Conservation (phyloP, 768 basidiomycete species). For the Galerina sulciceps region DNA sequence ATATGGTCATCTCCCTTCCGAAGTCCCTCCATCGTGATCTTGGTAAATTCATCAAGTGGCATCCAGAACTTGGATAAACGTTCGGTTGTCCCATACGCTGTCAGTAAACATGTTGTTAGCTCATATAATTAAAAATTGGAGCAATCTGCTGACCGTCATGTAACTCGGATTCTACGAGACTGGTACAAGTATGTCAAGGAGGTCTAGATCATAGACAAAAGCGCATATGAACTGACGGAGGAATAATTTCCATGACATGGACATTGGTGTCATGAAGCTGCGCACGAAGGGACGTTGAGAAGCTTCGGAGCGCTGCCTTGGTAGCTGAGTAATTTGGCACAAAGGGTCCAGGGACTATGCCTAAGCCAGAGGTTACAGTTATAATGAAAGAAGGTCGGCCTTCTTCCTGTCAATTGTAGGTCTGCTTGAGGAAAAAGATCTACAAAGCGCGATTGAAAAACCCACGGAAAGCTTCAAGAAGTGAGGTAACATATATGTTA, state of each 20-base stretch:
- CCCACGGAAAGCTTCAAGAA: slow-evolving; percentile 55
- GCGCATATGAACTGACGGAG: slow-evolving; percentile 47
- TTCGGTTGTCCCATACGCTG: slow-evolving; percentile 57
- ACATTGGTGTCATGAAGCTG: slow-evolving; percentile 55
- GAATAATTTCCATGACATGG: slow-evolving; percentile 58
- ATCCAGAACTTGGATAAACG: slow-evolving; percentile 57
- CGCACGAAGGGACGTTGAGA: slow-evolving; percentile 47
- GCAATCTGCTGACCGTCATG: slow-evolving; percentile 50
- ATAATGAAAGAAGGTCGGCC: slow-evolving; percentile 52
- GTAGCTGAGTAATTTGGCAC: slow-evolving; percentile 58
- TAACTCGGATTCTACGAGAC: slow-evolving; percentile 64
- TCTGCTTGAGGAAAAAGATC: not conserved
- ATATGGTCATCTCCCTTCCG: slow-evolving; percentile 31
- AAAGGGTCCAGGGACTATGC: slow-evolving; percentile 43
- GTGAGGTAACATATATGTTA: slow-evolving; percentile 56
- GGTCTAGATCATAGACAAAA: not conserved
- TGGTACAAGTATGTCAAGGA: slow-evolving; percentile 20
- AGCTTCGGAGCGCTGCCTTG: slow-evolving; percentile 61
- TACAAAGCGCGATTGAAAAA: not conserved
- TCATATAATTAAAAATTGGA: not conserved
- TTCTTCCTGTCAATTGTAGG: slow-evolving; percentile 35
- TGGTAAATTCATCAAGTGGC: slow-evolving; percentile 51
- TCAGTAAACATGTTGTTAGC: not conserved
- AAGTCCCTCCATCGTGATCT: slow-evolving; percentile 33
- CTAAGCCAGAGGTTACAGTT: slow-evolving; percentile 58